These are phyloP conservation scores for Sporopachydermia quercuum DNA, from an alignment of 805 yeast species.

Conservation along the genomic window DNA sequence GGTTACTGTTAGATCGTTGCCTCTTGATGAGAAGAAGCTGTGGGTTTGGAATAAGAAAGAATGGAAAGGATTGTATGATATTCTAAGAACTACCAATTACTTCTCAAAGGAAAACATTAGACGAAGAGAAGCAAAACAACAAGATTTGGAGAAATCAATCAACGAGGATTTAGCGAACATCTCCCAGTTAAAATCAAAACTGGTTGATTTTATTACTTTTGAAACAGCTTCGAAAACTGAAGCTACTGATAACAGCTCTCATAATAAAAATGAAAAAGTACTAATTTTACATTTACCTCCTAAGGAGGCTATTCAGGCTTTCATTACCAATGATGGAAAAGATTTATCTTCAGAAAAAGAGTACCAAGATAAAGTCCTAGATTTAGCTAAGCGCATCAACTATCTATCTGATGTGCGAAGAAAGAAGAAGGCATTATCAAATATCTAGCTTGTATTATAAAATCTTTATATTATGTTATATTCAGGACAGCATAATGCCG, in stretches of 20 bases:
- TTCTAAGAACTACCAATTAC: background rate
- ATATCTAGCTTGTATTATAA: too few relatives aligned
- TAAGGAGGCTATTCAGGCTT: background rate
- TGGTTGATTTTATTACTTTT: background rate
- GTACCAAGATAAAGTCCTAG: background rate
- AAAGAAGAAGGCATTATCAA: too few relatives aligned
- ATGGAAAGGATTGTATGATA: background rate
- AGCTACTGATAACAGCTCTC: too few relatives aligned
- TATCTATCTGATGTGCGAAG: background rate
- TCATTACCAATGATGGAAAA: too few relatives aligned
- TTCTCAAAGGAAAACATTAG: background rate
- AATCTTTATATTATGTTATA: too few relatives aligned
- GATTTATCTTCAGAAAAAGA: too few relatives aligned
- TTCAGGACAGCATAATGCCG: too few relatives aligned
- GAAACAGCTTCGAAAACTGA: background rate
- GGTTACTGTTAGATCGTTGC: background rate
- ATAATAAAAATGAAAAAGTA: background rate
- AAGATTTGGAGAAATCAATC: background rate
- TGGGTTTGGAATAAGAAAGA: background rate
- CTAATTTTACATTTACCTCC: background rate
- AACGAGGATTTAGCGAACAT: background rate
- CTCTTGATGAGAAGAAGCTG: background rate
- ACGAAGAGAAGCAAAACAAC: background rate
- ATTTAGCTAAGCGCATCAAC: background rate
- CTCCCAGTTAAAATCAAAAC: background rate